Conservation (phyloP, 2,329 filamentous ascomycete genomes). For the Fusarium sp. region DNA sequence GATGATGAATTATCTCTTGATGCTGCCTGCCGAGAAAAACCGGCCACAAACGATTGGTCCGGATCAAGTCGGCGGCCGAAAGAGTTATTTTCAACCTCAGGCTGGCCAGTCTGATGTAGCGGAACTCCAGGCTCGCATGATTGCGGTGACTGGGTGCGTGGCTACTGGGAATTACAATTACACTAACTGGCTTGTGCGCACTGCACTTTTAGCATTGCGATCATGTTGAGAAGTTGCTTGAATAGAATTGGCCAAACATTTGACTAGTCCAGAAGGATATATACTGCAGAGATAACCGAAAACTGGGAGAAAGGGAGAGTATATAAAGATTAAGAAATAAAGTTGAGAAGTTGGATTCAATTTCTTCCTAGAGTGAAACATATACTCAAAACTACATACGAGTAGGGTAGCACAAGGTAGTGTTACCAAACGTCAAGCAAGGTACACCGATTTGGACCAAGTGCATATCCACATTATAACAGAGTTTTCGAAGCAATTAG, state of each 20-base stretch:
- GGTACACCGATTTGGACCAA: not conserved
- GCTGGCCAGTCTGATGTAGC: not conserved
- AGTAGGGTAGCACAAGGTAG: not conserved
- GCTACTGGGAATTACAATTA: not conserved
- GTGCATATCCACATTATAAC: not conserved
- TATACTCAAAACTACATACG: not conserved
- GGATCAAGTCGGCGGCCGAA: not conserved
- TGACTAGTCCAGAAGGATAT: not conserved
- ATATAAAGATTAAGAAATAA: not conserved
- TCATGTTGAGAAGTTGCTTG: not conserved
- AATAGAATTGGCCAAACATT: not conserved
- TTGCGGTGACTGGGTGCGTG: not conserved
- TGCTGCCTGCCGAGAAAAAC: not conserved
- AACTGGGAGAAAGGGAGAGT: not conserved
- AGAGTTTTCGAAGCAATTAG: not conserved
- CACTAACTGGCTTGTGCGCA: not conserved
- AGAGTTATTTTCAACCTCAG: not conserved
- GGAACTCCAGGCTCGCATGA: not conserved
- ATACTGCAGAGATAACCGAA: not conserved
- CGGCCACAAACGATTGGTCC: not conserved
- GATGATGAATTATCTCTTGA: not conserved
- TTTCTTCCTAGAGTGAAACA: not conserved
- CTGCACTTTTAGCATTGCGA: not conserved
- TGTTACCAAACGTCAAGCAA: not conserved
- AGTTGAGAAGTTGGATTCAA: not conserved